Conservation (phyloP, 2,329 filamentous ascomycete genomes). For the Trichoderma citrinoviride region DNA sequence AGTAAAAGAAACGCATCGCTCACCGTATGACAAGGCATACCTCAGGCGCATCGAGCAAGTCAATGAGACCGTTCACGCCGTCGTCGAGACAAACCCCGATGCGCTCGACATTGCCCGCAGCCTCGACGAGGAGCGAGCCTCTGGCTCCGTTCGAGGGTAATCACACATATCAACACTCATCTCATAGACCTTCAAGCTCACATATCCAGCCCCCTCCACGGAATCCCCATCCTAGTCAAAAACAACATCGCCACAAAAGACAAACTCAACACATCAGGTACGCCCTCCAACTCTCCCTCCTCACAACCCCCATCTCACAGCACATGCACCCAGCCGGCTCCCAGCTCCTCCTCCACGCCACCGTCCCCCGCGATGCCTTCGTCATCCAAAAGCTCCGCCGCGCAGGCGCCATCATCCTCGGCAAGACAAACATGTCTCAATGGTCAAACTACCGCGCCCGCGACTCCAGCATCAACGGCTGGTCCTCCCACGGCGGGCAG, state of each 20-base stretch:
- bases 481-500: conserved; percentile 63
- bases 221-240: conserved; percentile 63
- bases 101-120: conserved; percentile 33
- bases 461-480: conserved; percentile 57
- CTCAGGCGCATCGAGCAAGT: conserved; percentile 29
- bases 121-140: conserved; percentile 34
- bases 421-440: conserved; percentile 61
- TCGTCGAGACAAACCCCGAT: conserved; percentile 39
- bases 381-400: conserved; percentile 56
- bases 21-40: conserved; percentile 25
- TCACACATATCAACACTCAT: background rate
- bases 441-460: conserved; percentile 61
- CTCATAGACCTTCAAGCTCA: background rate
- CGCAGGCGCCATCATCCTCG: conserved; percentile 60
- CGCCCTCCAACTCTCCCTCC: background rate
- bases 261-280: conserved; percentile 54
- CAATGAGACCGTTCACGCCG: conserved; percentile 30
- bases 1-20: background rate
- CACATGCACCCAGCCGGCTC: conserved; percentile 52
- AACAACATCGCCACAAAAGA: conserved; percentile 63
- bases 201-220: conserved; percentile 49
- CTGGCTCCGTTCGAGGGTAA: conserved; percentile 29
- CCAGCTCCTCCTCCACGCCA: conserved; percentile 55
- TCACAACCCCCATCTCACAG: background rate
- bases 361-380: conserved; percentile 54